Base-by-base conservation (phyloP, 176 grass and related monocot genomes). In the Musa itinerans region DNA sequence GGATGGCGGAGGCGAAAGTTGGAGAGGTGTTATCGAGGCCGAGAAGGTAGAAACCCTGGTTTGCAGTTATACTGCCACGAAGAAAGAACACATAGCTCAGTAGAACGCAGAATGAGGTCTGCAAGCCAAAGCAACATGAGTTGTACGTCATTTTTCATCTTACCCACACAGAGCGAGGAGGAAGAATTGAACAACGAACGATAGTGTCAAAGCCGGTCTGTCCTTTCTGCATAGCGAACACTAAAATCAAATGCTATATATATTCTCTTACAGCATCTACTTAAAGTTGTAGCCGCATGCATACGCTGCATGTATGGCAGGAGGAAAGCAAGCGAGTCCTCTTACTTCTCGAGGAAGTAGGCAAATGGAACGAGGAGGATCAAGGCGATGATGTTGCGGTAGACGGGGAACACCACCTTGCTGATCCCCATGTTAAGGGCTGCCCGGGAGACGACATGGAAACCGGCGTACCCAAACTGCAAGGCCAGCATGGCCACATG, bases 341-440 rank as follows among this genome's bases (percentile, higher is more conserved):
- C 74, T 51, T 83, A 93, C 91, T 99, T 99, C 78, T 99, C 95
- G 9, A 99, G 86, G 74, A 99, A 94, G 73, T 99, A 99, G 0
- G 95, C 95, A 78, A 99, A 99, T 0, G 95, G 95, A 3, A 99
- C 85, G 29, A 99, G 91, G 22, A 99, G 86, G 75, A 87, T 27
- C 69, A 99, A 79, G 54, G 95, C 95, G 74, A 99, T 94, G 86
- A 99, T 99, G 86, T 99, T 99, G 19, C 95, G 88, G 72, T 99
- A 99, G 50, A 99, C 95, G 9, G 91, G 95, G 83, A 99, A 99
- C 24, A 99, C 95, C 50, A 99, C 80, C 88, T 92, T 94, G 81
- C 95, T 99, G 81, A 99, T 99, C 50, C 95, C 95, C 95, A 99
- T 99, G 71, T 99, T 94, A 14, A 99, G 88, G 1, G 95, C 95